Conservation (phyloP, 1,139 yeast genomes). For the Kodamaea anthophila region DNA sequence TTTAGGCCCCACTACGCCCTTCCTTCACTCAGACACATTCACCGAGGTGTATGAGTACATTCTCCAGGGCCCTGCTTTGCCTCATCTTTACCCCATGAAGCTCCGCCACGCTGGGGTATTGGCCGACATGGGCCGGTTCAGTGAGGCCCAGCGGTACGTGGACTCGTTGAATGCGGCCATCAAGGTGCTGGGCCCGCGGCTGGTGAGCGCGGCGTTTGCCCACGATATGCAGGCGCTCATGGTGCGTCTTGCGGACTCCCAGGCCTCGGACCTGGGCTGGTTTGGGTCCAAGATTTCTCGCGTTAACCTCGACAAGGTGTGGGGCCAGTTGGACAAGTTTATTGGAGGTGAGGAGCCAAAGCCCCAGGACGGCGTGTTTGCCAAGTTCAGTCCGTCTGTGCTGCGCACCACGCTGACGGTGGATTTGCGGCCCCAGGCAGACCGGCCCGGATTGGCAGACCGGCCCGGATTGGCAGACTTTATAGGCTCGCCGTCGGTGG, state of each 20-base stretch:
- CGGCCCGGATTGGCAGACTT: conserved; percentile 10
- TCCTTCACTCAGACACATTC: conserved; percentile 37
- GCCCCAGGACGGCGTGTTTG: conserved; percentile 54
- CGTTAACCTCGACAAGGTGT: conserved; percentile 76
- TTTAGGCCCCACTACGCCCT: conserved; percentile 19
- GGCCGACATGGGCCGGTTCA: conserved; percentile 54
- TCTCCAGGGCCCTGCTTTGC: conserved; percentile 31
- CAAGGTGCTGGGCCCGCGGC: conserved; percentile 35
- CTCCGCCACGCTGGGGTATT: conserved; percentile 57
- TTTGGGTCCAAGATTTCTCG: conserved; percentile 57
- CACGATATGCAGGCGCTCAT: conserved; percentile 35
- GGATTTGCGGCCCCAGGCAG: conserved; percentile 33
- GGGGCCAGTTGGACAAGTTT: conserved; percentile 87
- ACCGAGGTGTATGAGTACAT: conserved; percentile 71
- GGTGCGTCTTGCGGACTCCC: conserved; percentile 41
- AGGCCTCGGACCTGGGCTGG: conserved; percentile 47
- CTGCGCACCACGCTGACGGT: conserved; percentile 48
- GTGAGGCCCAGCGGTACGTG: conserved; percentile 55
- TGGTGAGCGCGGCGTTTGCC: conserved; percentile 31
- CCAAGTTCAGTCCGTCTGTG: conserved; percentile 63
- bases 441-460: conserved; percentile 15
- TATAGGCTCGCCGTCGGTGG: conserved; percentile 6
- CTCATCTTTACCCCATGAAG: conserved; percentile 52
- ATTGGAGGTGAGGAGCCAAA: conserved; percentile 78
- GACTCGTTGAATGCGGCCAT: conserved; percentile 45